Evolutionary conservation across 1,284 basidiomycete species (phyloP).

Genomic region (Cutaneotrichosporon arboriforme): DNA sequence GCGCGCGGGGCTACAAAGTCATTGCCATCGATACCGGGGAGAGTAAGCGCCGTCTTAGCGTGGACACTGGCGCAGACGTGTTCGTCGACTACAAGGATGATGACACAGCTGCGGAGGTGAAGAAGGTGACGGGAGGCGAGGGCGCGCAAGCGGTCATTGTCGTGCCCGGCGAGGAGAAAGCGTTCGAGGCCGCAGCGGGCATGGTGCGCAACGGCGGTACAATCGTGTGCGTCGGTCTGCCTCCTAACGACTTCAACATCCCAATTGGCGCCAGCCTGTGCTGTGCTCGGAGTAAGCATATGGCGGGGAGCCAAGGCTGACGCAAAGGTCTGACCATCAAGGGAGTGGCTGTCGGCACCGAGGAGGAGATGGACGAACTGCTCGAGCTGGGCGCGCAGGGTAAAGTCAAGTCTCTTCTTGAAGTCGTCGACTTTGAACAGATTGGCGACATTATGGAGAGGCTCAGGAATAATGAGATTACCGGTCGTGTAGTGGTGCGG

Average conservation of each 20-base stretch:
- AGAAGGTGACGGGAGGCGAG: constrained; percentile 18
- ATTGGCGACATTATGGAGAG: constrained; percentile 3
- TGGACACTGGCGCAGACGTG: constrained; percentile 64
- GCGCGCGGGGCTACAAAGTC: constrained; percentile 65
- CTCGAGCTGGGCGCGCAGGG: not conserved
- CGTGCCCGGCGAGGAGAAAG: not conserved
- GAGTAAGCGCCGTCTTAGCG: constrained; percentile 61
- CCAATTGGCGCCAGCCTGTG: not conserved
- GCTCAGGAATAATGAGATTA: constrained; percentile 1
- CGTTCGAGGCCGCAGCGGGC: not conserved
- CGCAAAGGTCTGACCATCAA: not conserved
- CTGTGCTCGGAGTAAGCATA: not conserved
- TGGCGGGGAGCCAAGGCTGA: not conserved
- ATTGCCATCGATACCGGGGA: constrained; percentile 65
- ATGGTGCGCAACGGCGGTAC: constrained; percentile 1
- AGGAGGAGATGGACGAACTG: constrained; percentile 4
- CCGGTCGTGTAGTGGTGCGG: not conserved
- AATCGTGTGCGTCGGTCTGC: not conserved
- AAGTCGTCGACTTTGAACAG: not conserved
- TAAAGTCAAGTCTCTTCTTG: not conserved
- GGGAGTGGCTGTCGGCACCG: constrained; percentile 1
- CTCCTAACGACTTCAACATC: not conserved
- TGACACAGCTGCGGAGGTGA: constrained; percentile 33
- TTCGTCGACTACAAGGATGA: constrained; percentile 64
- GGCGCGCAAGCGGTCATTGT: constrained; percentile 2